phyloP scores from a whole-genome alignment of 1,284 basidiomycete species.

The Volvariella volvacea region DNA sequence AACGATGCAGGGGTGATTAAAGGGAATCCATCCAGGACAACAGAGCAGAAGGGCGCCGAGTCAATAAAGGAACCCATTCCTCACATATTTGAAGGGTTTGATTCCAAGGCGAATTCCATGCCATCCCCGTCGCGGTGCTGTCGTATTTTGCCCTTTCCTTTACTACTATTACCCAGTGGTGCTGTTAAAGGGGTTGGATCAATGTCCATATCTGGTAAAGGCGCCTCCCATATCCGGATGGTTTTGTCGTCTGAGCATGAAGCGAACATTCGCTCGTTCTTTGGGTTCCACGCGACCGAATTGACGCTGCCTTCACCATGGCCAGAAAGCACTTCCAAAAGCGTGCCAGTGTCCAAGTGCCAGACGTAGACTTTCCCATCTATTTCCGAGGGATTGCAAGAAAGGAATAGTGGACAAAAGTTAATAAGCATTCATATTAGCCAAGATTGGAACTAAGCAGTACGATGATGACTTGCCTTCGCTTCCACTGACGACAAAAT shows the following conservation, averaged over 20 bases:
- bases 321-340: slow-evolving; percentile 80
- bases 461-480: slow-evolving; percentile 64
- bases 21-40: too few relatives aligned
- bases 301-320: slow-evolving; percentile 90
- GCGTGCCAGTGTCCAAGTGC: slow-evolving; percentile 81
- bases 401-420: too few relatives aligned
- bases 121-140: slow-evolving; percentile 22
- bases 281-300: slow-evolving; percentile 94
- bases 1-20: too few relatives aligned
- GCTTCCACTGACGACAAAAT: slow-evolving; percentile 90
- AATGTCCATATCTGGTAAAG: slow-evolving; percentile 26
- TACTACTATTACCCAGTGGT: slow-evolving; percentile 23
- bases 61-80: too few relatives aligned
- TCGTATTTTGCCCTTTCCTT: slow-evolving; percentile 63
- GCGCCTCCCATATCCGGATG: slow-evolving; percentile 79
- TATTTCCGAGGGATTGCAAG: too few relatives aligned
- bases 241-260: slow-evolving; percentile 86
- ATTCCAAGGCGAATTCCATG: neutral
- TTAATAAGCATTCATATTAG: slow-evolving; percentile 5
- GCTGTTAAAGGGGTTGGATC: slow-evolving; percentile 7
- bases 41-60: too few relatives aligned
- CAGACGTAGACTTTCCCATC: slow-evolving; percentile 92
- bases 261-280: slow-evolving; percentile 84
- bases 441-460: slow-evolving; percentile 8
- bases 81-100: neutral